phyloP scores from a whole-genome alignment of 768 basidiomycete genomes.

The Sutorius australiensis region DNA sequence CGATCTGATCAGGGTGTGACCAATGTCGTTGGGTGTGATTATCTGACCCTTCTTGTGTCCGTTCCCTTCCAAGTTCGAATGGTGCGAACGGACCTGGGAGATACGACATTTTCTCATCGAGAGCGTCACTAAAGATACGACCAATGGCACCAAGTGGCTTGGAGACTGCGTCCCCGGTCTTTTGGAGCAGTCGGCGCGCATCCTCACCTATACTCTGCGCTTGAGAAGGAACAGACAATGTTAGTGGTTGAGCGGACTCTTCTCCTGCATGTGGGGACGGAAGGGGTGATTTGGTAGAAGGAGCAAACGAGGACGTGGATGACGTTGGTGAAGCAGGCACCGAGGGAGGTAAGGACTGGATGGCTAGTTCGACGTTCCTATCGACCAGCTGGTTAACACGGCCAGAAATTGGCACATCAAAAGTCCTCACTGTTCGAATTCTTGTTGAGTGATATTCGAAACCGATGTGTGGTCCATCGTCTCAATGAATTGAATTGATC shows the following conservation, averaged over 20 bases:
- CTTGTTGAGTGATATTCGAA: conserved; percentile 89
- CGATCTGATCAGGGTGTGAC: conserved; percentile 38
- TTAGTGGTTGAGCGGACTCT: conserved; percentile 80
- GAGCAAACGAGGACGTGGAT: conserved; percentile 36
- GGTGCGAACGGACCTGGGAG: conserved; percentile 70
- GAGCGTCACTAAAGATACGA: conserved; percentile 80
- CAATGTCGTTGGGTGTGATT: conserved; percentile 35
- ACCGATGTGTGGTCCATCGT: conserved; percentile 95
- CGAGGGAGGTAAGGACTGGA: conserved; percentile 42
- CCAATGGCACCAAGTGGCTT: conserved; percentile 89
- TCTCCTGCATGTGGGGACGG: conserved; percentile 68
- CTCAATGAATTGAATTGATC: conserved; percentile 96
- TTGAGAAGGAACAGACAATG: conserved; percentile 49
- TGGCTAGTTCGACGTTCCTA: conserved; percentile 59
- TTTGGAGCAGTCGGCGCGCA: conserved; percentile 78
- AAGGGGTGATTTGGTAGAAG: conserved; percentile 31
- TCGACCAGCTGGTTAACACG: conserved; percentile 2
- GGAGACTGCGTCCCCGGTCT: conserved; percentile 86
- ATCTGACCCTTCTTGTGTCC: conserved; percentile 37
- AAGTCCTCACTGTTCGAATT: conserved; percentile 72
- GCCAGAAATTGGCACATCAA: background rate
- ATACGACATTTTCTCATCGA: conserved; percentile 66
- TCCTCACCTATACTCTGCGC: conserved; percentile 48
- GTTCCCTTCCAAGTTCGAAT: conserved; percentile 58
- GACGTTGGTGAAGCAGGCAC: conserved; percentile 31